Conservation (phyloP, 345 rosid genomes). For the Barbarea vulgaris region DNA sequence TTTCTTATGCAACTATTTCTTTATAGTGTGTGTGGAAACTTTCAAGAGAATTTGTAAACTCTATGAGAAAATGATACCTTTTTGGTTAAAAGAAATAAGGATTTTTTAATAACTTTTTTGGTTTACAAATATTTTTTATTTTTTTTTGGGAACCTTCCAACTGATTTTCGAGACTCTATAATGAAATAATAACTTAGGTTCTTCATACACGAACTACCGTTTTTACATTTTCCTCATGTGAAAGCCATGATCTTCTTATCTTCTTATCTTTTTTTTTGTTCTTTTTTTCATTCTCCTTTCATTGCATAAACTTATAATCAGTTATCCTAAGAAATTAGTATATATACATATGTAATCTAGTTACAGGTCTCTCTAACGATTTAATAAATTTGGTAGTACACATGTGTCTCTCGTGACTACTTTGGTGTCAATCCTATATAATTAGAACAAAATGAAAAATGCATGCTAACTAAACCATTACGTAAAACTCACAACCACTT, state of each 20-base stretch:
- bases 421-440: conserved; percentile 6
- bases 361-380: neutral
- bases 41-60: neutral
- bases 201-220: conserved; percentile 16
- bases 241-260: conserved; percentile 18
- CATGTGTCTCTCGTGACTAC: conserved; percentile 28
- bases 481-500: conserved; percentile 21
- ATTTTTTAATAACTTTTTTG: neutral
- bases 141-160: neutral
- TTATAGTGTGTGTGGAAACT: neutral
- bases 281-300: neutral
- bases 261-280: too few species aligned
- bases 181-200: conserved; percentile 14
- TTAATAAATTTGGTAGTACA: conserved; percentile 1
- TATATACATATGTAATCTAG: neutral
- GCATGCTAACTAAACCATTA: conserved; percentile 28
- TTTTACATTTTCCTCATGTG: neutral
- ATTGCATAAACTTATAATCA: neutral
- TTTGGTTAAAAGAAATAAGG: neutral
- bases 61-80: neutral
- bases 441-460: conserved; percentile 10
- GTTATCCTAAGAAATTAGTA: neutral
- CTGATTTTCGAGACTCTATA: neutral
- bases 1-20: neutral
- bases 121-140: too few species aligned